These are phyloP conservation scores for Aspergillus baeticus DNA, from an alignment of 495 filamentous ascomycete species.

Conservation along the genomic window DNA sequence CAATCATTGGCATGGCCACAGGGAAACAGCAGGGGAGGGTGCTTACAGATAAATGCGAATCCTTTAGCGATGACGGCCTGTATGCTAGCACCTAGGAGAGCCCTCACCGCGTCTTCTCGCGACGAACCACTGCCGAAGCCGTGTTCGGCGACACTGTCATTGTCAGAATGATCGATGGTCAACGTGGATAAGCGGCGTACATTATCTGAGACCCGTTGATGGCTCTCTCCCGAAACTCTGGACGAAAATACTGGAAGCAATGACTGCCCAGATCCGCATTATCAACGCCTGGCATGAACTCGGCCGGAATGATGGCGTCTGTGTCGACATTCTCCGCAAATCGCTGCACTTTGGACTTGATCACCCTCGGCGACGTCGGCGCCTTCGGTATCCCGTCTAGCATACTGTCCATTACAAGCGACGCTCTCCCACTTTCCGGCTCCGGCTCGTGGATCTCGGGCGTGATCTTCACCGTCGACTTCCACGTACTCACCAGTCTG, in stretches of 20 bases:
- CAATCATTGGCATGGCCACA: neutral
- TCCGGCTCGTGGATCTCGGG: conserved; percentile 13
- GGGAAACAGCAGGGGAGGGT: neutral
- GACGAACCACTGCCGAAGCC: conserved; percentile 46
- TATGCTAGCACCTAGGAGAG: conserved; percentile 32
- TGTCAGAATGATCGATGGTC: too few relatives aligned
- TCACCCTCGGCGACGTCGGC: conserved; percentile 8
- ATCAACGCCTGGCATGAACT: conserved; percentile 25
- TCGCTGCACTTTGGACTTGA: conserved; percentile 24
- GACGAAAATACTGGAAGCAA: conserved; percentile 36
- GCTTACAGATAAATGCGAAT: conserved; percentile 39
- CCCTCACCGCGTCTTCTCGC: conserved; percentile 39
- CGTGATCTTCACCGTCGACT: neutral
- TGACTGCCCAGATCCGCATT: conserved; percentile 33
- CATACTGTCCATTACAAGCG: neutral
- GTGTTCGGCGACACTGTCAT: conserved; percentile 31
- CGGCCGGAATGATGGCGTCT: conserved; percentile 20
- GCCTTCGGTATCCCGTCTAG: neutral
- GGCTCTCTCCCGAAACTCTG: conserved; percentile 35
- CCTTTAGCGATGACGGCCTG: conserved; percentile 40
- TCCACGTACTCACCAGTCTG: neutral
- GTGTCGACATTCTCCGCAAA: conserved; percentile 46
- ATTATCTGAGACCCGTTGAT: conserved; percentile 35
- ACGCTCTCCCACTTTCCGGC: neutral
- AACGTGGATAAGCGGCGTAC: too few relatives aligned